Base-by-base conservation (phyloP, 306 rosid genomes). In the Cucumis melo region DNA sequence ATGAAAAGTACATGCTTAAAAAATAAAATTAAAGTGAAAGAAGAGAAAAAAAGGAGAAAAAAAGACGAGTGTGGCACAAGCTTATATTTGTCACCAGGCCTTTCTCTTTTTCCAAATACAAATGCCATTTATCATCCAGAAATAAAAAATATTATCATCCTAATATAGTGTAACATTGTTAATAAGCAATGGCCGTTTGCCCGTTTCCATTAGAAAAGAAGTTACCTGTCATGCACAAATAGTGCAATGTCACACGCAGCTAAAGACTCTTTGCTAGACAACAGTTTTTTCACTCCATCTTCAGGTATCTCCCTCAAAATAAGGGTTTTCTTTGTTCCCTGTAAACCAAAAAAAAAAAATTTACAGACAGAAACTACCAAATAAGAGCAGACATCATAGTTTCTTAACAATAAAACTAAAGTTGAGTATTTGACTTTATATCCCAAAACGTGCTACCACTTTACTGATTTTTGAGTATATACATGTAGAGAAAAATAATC, bases 201-300 rank as follows among this genome's bases (percentile, higher is more conserved):
- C 2, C 46, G 21, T 72, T 50, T 27, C 75, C 58, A 23, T 23
- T 9, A 50, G 16, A 71, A 14, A 42, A 13, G 27, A 71, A 24
- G 34, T 55, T 78, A 92, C 99, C 99, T 89, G 87, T 92, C 98
- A 71, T 90, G 91, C 82, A 90, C 92, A 85, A 95, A 92, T 80
- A 92, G 85, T 42, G 97, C 99, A 51, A 94, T 84, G 78, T 90
- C 99, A 80, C 97, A 92, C 32, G 91, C 87, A 77, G 99, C 97
- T 89, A 94, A 84, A 82, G 97, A 88, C 79, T 90, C 99, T 85
- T 90, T 94, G 77, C 80, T 86, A 77, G 89, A 85, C 76, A 94
- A 78, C 78, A 94, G 58, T 79, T 75, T 90, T 55, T 58, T 53
- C 50, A 92, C 92, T 68, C 91, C 93, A 80, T 87, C 92, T 90